A percentile compares a stretch with the other conserved stretches of the same genome.
phyloP scores from a whole-genome alignment of 73 alveolate species.

The Tetrahymena elliotti region DNA sequence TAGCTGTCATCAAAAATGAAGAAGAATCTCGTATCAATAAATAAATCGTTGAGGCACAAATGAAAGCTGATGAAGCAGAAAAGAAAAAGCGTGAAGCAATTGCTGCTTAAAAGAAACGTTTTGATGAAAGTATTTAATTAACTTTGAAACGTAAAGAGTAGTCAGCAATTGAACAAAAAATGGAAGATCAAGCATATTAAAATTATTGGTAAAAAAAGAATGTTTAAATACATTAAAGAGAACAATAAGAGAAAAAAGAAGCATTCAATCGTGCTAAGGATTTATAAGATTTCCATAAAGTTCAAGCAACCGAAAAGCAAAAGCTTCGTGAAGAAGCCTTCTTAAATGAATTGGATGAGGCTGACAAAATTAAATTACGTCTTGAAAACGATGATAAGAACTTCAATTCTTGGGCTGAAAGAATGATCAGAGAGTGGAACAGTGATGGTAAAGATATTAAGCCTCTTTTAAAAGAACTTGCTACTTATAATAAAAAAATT shows the following conservation, averaged over 20 bases:
- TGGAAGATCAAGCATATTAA: constrained; percentile 4
- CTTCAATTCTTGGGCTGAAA: constrained; percentile 84
- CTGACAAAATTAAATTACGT: constrained; percentile 62
- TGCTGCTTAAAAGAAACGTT: constrained; percentile 52
- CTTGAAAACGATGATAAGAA: constrained; percentile 72
- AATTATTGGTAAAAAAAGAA: neutral
- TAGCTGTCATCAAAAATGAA: constrained; percentile 38
- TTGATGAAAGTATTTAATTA: neutral
- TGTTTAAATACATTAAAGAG: neutral
- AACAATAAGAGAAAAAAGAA: neutral
- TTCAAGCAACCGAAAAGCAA: constrained; percentile 10
- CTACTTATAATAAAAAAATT: constrained; percentile 43
- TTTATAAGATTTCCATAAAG: neutral
- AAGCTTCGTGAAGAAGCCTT: constrained; percentile 65
- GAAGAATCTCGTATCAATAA: constrained; percentile 57
- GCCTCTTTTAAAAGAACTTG: constrained; percentile 79
- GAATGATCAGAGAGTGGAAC: constrained; percentile 73
- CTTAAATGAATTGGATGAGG: constrained; percentile 62
- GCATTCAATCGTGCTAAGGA: neutral
- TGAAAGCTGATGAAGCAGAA: constrained; percentile 68
- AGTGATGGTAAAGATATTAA: constrained; percentile 73
- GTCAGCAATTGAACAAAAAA: constrained; percentile 47
- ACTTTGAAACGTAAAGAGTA: constrained; percentile 48
- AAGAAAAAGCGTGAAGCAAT: constrained; percentile 50
- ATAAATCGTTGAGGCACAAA: constrained; percentile 64